A percentile compares a stretch with the other conserved stretches of the same genome.
Evolutionary conservation across 331 rosid genomes (phyloP).

Genomic region (Quercus tomentella): DNA sequence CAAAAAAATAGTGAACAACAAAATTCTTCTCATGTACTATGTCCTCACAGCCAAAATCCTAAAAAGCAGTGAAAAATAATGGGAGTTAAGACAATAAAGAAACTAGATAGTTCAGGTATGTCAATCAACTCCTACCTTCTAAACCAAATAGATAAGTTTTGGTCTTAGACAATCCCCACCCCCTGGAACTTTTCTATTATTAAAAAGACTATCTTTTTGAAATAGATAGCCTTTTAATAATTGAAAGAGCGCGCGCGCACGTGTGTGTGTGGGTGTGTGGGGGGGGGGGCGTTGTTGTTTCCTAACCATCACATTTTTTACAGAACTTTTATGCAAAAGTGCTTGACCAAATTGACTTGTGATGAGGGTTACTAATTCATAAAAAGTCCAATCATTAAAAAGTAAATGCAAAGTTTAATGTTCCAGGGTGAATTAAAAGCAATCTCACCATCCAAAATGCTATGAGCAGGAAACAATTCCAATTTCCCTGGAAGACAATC

Average conservation of each 20-base stretch:
- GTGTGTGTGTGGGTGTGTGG: neutral
- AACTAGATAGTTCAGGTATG: neutral
- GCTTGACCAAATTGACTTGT: neutral
- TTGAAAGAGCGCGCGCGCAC: no score
- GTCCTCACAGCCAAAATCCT: neutral
- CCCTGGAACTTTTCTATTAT: no score
- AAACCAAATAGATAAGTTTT: neutral
- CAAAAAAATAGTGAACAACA: neutral
- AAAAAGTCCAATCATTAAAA: neutral
- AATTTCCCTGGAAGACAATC: constrained; percentile 39
- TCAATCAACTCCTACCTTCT: neutral
- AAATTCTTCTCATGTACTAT: neutral
- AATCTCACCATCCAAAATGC: constrained; percentile 64
- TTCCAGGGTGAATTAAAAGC: neutral
- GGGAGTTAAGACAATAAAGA: neutral
- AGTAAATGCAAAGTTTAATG: neutral
- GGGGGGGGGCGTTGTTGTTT: neutral
- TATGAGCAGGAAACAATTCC: constrained; percentile 53
- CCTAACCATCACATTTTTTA: neutral
- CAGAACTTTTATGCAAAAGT: neutral
- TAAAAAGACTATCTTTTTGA: no score
- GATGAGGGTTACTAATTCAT: neutral
- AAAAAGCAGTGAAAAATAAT: neutral
- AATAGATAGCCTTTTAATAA: neutral
- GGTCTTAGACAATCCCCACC: no score